These are phyloP conservation scores for Daldinia grandis DNA, from an alignment of 495 filamentous ascomycete species.

Conservation along the genomic window DNA sequence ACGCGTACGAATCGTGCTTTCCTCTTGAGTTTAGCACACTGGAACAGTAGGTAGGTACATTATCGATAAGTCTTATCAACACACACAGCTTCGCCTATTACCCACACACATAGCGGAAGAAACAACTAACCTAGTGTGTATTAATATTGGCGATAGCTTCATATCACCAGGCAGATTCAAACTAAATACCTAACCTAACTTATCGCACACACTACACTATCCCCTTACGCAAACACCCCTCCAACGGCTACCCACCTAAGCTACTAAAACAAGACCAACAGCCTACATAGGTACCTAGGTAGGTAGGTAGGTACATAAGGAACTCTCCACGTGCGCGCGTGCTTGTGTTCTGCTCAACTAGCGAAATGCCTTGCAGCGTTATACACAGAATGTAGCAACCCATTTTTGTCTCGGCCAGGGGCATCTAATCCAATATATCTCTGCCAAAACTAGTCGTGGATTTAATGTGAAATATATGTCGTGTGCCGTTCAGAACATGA, in stretches of 20 bases:
- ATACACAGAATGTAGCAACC: background rate
- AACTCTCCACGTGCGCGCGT: conserved; percentile 31
- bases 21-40: background rate
- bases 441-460: background rate
- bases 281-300: too few relatives aligned
- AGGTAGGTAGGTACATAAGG: too few relatives aligned
- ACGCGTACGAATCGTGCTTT: background rate
- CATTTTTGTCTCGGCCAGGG: conserved; percentile 26
- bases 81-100: background rate
- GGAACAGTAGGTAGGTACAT: too few relatives aligned
- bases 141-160: background rate
- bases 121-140: too few relatives aligned
- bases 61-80: background rate
- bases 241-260: conserved; percentile 8
- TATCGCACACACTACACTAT: too few relatives aligned
- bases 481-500: conserved; percentile 17
- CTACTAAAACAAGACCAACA: conserved; percentile 5
- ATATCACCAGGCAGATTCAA: background rate
- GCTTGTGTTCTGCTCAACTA: conserved; percentile 9
- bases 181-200: too few relatives aligned
- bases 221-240: conserved; percentile 7
- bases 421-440: conserved; percentile 15
- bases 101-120: background rate
- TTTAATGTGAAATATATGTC: conserved; percentile 19
- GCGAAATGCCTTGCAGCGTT: conserved; percentile 25